Base-by-base conservation (phyloP, 1,284 basidiomycete species). In the Irpex sp. region DNA sequence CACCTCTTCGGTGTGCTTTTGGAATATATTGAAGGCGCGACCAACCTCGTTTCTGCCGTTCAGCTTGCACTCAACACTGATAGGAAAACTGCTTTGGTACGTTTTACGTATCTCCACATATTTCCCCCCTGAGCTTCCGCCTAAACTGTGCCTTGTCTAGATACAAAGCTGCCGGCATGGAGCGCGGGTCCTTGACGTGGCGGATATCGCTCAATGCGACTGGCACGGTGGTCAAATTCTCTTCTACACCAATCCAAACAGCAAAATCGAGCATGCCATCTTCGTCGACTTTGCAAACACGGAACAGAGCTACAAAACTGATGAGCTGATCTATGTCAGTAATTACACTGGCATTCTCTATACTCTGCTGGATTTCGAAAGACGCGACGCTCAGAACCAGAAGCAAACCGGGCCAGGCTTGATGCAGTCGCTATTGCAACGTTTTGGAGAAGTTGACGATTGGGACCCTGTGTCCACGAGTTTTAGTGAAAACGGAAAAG, bases 141-240 rank as follows among this genome's bases (percentile, higher is more conserved):
- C 9, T 17, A 15, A 9, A 52, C 5, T 17, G 9, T 17, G 49
- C 17, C 17, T 19, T 17, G 21, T 31, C 44, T 9, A 60, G 59
- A 60, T 60, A 17, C 11, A 57, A 57, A 60, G 59, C 48, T 60
- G 59, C 48, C 59, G 49, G 11, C 59, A 60, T 47, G 59, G 21
- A 55, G 49, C 59, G 15, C 49, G 59, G 8, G 49, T 60, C 48
- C 59, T 60, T n/a, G 56, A 57, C 48, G 26, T 55, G 6, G 59
- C 59, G n/a, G 59, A 60, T 47, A 37, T 60, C 21, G 34, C 17
- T 36, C 59, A 60, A 54, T 26, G 13, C 9, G 59, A 60, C 31
- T 60, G 59, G 59, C 59, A 60, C 59, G 8, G 19, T 13, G 49
- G 49, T 21, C 59, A 60, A 60, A n/a, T 60, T 36, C 19, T 60